Conservation (phyloP, 352 stramenopile genomes). For the Phytophthora sp. region DNA sequence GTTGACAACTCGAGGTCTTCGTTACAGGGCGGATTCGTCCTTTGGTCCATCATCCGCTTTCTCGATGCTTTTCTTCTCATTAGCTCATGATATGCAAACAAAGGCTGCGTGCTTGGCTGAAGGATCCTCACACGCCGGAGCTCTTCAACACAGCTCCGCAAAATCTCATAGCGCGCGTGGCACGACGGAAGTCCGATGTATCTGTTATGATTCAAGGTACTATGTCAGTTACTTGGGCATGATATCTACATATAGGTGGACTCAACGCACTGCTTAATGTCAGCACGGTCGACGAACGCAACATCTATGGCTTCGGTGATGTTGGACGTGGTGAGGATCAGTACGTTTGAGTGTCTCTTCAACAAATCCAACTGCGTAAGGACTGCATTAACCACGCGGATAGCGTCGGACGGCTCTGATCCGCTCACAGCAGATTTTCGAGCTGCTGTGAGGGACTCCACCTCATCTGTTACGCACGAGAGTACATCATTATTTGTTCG, state of each 20-base stretch:
- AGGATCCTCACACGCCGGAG: slow-evolving; percentile 81
- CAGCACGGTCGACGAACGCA: slow-evolving; percentile 93
- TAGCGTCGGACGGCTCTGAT: slow-evolving; percentile 90
- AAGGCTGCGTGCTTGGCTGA: slow-evolving; percentile 1
- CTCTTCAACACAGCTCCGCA: slow-evolving; percentile 85
- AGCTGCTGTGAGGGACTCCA: slow-evolving; percentile 91
- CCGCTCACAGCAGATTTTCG: slow-evolving; percentile 71
- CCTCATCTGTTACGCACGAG: slow-evolving; percentile 74
- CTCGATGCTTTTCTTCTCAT: slow-evolving; percentile 29
- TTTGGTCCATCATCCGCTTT: slow-evolving; percentile 55
- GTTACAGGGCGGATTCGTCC: slow-evolving; percentile 20
- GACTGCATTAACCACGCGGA: slow-evolving; percentile 93
- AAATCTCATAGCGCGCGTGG: slow-evolving; percentile 82
- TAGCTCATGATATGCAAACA: slow-evolving; percentile 43
- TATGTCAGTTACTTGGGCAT: slow-evolving; percentile 4
- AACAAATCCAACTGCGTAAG: slow-evolving; percentile 91
- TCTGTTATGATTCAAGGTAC: slow-evolving; percentile 23
- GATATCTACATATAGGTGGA: background rate
- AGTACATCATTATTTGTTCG: background rate
- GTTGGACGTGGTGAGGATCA: slow-evolving; percentile 94
- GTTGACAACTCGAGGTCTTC: slow-evolving; percentile 39
- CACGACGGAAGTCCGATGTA: slow-evolving; percentile 69
- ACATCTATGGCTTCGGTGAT: slow-evolving; percentile 92
- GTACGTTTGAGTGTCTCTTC: slow-evolving; percentile 85
- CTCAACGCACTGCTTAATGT: slow-evolving; percentile 89